Percentiles rank a stretch among this genome's conserved stretches.
phyloP scores from a whole-genome alignment of 106 monocot genomes.

The Gastrodia elata region DNA sequence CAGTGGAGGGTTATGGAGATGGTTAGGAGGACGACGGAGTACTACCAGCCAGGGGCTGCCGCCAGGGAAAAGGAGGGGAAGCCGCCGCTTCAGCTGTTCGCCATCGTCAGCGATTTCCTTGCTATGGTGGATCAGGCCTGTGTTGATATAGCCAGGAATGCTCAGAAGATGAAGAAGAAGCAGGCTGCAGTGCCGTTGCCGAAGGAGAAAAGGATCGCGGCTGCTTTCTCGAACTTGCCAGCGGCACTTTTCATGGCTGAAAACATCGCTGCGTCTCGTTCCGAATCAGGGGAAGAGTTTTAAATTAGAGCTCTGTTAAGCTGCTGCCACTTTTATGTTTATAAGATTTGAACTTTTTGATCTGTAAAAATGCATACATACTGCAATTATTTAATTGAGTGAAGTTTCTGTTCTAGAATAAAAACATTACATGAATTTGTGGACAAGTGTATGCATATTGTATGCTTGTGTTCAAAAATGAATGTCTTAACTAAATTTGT shows the following conservation, averaged over 20 bases:
- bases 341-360: too few species aligned
- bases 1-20: constrained; percentile 37
- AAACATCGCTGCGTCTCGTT: constrained; percentile 24
- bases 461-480: too few species aligned
- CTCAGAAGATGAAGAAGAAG: constrained; percentile 39
- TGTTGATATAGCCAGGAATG: constrained; percentile 34
- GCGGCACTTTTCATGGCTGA: constrained; percentile 47
- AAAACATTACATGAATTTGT: too few species aligned
- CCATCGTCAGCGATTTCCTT: constrained; percentile 46
- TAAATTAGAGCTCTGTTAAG: too few species aligned
- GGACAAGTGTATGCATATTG: too few species aligned
- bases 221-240: constrained; percentile 56
- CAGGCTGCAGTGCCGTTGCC: constrained; percentile 1
- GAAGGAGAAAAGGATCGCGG: constrained; percentile 21
- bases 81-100: constrained; percentile 42
- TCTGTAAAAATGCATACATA: too few species aligned
- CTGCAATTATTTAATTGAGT: too few species aligned
- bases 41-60: constrained; percentile 44
- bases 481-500: too few species aligned
- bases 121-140: constrained; percentile 54
- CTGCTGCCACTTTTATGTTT: too few species aligned
- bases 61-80: constrained; percentile 18
- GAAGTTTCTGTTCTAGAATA: too few species aligned
- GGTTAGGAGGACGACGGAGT: constrained; percentile 53
- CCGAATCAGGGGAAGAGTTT: constrained; percentile 34